Conservation (phyloP, 2,329 filamentous ascomycete species). For the Diaporthe sp. region DNA sequence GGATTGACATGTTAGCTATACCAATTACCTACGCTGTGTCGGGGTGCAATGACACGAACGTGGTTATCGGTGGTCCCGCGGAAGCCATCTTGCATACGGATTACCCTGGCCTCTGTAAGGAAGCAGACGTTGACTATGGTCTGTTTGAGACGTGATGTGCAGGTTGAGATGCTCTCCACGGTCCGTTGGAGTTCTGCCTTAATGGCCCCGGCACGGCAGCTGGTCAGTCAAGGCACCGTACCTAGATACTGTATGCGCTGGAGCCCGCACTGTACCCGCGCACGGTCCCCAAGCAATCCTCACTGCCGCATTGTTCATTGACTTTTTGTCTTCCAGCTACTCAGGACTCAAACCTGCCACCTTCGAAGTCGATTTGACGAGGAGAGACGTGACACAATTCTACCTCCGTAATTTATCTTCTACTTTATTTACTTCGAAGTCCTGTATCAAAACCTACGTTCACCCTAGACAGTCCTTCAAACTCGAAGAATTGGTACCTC, state of each 20-base stretch:
- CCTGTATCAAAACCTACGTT: too few species aligned
- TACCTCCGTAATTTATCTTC: too few species aligned
- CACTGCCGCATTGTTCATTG: too few species aligned
- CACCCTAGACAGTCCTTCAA: neutral
- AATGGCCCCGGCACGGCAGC: neutral
- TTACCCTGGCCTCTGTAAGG: neutral
- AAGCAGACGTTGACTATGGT: neutral
- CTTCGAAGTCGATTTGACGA: neutral
- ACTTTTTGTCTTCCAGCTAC: neutral
- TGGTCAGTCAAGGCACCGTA: too few species aligned
- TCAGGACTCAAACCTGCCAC: neutral
- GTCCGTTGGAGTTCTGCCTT: neutral
- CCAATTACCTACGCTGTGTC: constrained; percentile 63
- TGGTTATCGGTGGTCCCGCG: constrained; percentile 67
- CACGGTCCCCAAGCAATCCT: neutral
- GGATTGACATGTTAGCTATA: constrained; percentile 52
- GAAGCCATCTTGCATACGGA: constrained; percentile 50
- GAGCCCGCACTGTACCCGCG: neutral
- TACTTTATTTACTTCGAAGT: neutral
- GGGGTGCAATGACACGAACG: constrained; percentile 83
- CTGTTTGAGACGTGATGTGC: constrained; percentile 1
- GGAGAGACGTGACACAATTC: too few species aligned
- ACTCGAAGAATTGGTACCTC: neutral
- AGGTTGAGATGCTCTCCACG: neutral
- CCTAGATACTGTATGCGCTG: neutral